Percentiles rank a stretch among this genome's conserved stretches.
These are phyloP conservation scores for Podila horticola DNA, from an alignment of 192 early-diverging fungal species.

Conservation along the genomic window DNA sequence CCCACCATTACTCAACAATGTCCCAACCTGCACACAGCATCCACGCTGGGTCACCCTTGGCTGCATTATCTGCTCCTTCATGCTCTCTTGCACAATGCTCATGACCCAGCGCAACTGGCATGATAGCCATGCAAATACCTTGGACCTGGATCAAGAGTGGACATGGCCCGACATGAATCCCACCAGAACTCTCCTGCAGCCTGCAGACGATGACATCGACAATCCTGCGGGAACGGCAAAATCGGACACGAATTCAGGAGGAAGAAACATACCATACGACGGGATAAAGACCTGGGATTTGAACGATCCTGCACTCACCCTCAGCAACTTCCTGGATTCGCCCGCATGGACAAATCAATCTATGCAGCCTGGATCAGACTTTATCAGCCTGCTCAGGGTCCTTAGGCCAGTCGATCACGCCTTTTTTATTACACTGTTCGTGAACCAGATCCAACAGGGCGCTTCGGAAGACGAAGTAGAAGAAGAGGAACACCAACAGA, in stretches of 20 bases:
- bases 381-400: conserved; percentile 10
- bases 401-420: conserved; percentile 24
- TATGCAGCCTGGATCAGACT: conserved; percentile 16
- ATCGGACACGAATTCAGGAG: neutral
- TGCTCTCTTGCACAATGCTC: conserved; percentile 22
- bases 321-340: conserved; percentile 1
- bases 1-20: neutral
- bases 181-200: neutral
- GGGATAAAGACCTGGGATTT: conserved; percentile 24
- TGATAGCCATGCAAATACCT: neutral
- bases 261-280: no score
- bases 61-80: conserved; percentile 18
- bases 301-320: conserved; percentile 17
- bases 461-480: neutral
- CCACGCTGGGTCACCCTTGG: conserved; percentile 21
- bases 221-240: neutral
- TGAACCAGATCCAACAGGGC: conserved; percentile 13
- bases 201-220: conserved; percentile 6
- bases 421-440: conserved; percentile 20
- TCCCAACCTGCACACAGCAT: conserved; percentile 16
- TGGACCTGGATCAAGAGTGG: conserved; percentile 7
- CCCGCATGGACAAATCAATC: conserved; percentile 19
- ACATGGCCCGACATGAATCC: conserved; percentile 23
- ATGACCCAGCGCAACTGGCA: conserved; percentile 10
- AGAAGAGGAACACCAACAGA: neutral